Evolutionary conservation across 2,329 filamentous ascomycete species (phyloP), one percentile per base, ranked within the genome.

Genomic region (Proliferodiscus dingleyae): DNA sequence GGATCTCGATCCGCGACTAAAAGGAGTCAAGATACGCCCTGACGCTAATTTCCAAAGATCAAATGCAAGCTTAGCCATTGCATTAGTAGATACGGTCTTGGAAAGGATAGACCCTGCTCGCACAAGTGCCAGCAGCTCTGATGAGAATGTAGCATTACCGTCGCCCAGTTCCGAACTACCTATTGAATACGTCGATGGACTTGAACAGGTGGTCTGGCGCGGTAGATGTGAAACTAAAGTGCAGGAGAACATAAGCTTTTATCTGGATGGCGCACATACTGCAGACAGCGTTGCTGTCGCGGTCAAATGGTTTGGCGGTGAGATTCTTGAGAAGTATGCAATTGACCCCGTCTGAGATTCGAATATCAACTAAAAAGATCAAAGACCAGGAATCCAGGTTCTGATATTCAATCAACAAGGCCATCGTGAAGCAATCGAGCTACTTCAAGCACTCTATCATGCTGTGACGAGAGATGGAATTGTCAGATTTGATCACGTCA

Each of bases 231-330:
- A 84, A 54, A 68, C 74, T 32, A 79, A 75, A 57, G 55, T 66
- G 3, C 76, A 80, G 50, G 71, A 70, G 2, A 71, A 73, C 34
- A 70, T 95, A 4, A 74, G 73, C 13, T 98, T 91, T 90, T 85
- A 90, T 61, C 78, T 98, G 16, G 93, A 98, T 61, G 90, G 93
- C 7, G 93, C 89, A 2, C 93, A 98, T 66, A 98, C 91, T 0
- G 74, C 85, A 3, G 91, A 97, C 62, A 96, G 89, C 62, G 83
- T 98, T 44, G 79, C 85, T 52, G 77, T 88, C 54, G 88, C 89
- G 4, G 83, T 83, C 0, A 77, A 78, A 51, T 96, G 90, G 90
- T 97, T 95, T 61, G 78, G 80, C 2, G 64, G 65, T 8, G 72
- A 77, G 57, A 69, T 57, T 32, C 52, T 46, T 41, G 42, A 51